Conservation (phyloP, 2,329 filamentous ascomycete genomes). For the Penicillium sclerotigenum region DNA sequence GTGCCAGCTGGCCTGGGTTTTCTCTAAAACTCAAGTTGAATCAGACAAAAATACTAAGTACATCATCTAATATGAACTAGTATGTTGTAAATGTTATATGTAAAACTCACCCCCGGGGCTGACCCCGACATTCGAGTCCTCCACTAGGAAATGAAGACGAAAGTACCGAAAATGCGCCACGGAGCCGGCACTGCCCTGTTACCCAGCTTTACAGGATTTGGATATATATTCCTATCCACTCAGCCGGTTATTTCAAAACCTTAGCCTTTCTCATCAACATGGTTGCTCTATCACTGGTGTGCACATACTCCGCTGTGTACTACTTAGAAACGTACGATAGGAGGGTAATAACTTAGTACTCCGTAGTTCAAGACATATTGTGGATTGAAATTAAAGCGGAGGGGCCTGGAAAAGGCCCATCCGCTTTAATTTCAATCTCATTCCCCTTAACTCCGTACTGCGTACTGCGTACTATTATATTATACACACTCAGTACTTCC, state of each 20-base stretch:
- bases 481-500: too few species aligned
- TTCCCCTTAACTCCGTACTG: too few species aligned
- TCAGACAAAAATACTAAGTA: not conserved
- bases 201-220: not conserved
- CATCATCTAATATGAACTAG: not conserved
- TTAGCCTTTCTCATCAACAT: not conserved
- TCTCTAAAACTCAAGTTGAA: not conserved
- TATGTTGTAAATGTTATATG: too few species aligned
- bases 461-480: too few species aligned
- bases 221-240: not conserved
- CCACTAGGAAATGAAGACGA: too few species aligned
- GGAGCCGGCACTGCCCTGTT: not conserved
- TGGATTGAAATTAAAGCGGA: too few species aligned
- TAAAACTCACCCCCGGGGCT: not conserved
- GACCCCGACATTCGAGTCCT: too few species aligned
- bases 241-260: not conserved
- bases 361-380: not conserved
- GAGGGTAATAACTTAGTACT: not conserved
- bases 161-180: not conserved
- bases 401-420: not conserved
- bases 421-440: not conserved
- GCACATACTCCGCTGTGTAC: not conserved
- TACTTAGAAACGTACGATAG: not conserved
- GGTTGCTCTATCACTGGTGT: too few species aligned
- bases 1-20: too few species aligned